Evolutionary conservation across 2,329 filamentous ascomycete species (phyloP), one percentile per base, ranked within the genome.

Genomic region (Colletotrichum acutatum): DNA sequence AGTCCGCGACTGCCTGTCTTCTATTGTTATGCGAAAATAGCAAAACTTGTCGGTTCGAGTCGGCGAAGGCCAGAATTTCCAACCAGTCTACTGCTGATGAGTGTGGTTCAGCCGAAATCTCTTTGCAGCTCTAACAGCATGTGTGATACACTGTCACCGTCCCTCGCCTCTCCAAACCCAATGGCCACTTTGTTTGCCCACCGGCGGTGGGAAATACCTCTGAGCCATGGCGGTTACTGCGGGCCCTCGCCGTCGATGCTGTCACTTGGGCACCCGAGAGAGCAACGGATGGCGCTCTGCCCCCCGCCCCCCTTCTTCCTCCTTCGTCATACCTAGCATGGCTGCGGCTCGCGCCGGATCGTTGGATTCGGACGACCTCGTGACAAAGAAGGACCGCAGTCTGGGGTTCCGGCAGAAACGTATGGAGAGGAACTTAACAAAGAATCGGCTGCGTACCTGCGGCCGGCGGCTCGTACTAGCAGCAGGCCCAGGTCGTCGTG

Each of bases 361-460:
- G 26, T 67, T 71, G 57, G 53, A 62, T 58, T 67, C 57, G 30
- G 68, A 58, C 6, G 37, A 28, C 62, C 62, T 74, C 52, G 68
- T 71, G 71, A 74, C 57, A 63, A 74, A 71, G 68, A 58, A 7
- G n/a, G 52, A 34, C 61, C 34, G 32, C 49, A 68, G 42, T 58
- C 52, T 14, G 49, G 56, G 54, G 66, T 30, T 8, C 22, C 56
- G 30, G 46, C 54, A 42, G 54, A n/a, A 52, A 63, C 62, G 57
- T n/a, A 67, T 8, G 22, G 53, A 46, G 59, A 37, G n/a, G 37
- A 63, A 66, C 46, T 32, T 49, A 62, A 71, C 61, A 71, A 74
- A 67, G 63, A 37, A 52, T 11, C 26, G 28, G 19, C 24, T 14
- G 56, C 12, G 68, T 67, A 67, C 56, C 56, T 53, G 57, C 42